Evolutionary conservation across 768 basidiomycete species (phyloP), one percentile per base, ranked within the genome.

Genomic region (Trametes elegans): DNA sequence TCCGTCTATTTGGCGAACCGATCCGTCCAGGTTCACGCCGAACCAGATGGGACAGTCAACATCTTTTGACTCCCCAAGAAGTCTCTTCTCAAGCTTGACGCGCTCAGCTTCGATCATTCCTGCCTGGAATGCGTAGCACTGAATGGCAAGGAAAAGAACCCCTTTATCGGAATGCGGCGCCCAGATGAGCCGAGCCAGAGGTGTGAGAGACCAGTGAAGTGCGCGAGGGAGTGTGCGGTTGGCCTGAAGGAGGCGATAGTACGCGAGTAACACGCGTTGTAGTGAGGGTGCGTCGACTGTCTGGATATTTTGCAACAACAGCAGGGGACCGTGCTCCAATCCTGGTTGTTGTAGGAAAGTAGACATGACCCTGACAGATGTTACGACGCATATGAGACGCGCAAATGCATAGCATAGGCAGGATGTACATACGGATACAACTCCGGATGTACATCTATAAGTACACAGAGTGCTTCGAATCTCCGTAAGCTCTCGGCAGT

Each of bases 81-180:
- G 68, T 34, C 78, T 68, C 19, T 69, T 71, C 68, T 93, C 91
- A 53, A 90, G 64, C 47, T 79, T 79, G 29, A 81, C 79, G 27
- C 90, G 81, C 58, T 89, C 87, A 0, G 74, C 79, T 68, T 96
- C 92, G 16, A 83, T 81, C 84, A 93, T 88, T 5, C 87, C 81
- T 44, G 79, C 81, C 62, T 90, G 88, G 41, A 84, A 66, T 0
- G 88, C 81, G 69, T 93, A 91, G 65, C 90, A 90, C 9, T 82
- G 79, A 21, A 93, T 85, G 7, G 91, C 84, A 8, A 97, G 74
- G 21, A 87, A 74, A 11, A 80, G 79, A 26, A 85, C 79, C 1
- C 81, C 88, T 36, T 72, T 64, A 63, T 94, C 86, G 10, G 84
- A 79, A 58, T 84, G 78, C 21, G 84, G 71, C 0, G 79, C 71